These are phyloP conservation scores for Diospyros lotus DNA, from an alignment of 148 eudicot species.

Conservation along the genomic window DNA sequence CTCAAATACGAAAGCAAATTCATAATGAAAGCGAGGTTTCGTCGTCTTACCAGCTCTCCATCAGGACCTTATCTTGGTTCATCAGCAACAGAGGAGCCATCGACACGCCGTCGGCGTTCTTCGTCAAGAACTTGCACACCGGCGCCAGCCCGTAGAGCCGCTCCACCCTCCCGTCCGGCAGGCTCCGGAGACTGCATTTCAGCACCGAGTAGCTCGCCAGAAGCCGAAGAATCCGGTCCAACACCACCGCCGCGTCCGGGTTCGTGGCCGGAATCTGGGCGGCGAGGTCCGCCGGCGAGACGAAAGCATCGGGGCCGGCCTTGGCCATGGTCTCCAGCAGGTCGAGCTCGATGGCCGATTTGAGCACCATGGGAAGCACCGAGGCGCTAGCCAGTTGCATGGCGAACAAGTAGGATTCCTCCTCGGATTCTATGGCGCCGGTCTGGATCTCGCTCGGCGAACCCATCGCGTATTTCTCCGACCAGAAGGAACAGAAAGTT, in stretches of 20 bases:
- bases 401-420: slow-evolving; percentile 62
- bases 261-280: slow-evolving; percentile 57
- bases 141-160: slow-evolving; percentile 70
- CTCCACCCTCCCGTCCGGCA: slow-evolving; percentile 51
- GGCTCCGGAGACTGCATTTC: slow-evolving; percentile 30
- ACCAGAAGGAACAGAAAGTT: no score
- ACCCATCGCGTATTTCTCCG: slow-evolving; percentile 26
- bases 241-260: slow-evolving; percentile 68
- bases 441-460: slow-evolving; percentile 14
- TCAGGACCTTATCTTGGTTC: slow-evolving; percentile 84
- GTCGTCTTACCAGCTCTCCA: slow-evolving; percentile 73
- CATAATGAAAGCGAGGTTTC: no score
- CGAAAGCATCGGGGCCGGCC: slow-evolving; percentile 52
- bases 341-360: slow-evolving; percentile 78
- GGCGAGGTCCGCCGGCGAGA: slow-evolving; percentile 60
- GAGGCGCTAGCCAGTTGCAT: slow-evolving; percentile 77
- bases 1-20: no score
- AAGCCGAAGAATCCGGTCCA: slow-evolving; percentile 79
- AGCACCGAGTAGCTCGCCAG: slow-evolving; percentile 63
- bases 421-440: slow-evolving; percentile 24
- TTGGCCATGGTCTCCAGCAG: slow-evolving; percentile 69
- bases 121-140: slow-evolving; percentile 69
- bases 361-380: slow-evolving; percentile 83
- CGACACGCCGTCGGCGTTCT: slow-evolving; percentile 66
- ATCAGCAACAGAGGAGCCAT: slow-evolving; percentile 67